Conservation (phyloP, 192 early-diverging fungal species). For the Entomortierella chlamydospora region DNA sequence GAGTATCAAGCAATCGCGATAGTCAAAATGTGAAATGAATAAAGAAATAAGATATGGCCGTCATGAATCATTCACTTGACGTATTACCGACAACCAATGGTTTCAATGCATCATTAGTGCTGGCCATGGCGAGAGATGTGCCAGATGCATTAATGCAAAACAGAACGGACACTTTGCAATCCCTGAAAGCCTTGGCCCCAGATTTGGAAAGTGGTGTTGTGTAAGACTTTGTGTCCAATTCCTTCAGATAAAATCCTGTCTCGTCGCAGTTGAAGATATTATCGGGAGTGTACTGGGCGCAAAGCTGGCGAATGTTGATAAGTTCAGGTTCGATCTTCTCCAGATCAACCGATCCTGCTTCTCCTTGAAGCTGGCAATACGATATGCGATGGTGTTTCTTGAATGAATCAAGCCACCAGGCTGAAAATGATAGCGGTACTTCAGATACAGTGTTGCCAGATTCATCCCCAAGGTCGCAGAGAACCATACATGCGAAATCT, state of each 20-base stretch:
- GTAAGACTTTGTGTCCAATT: conserved; percentile 10
- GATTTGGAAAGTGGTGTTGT: not conserved
- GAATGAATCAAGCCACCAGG: conserved; percentile 4
- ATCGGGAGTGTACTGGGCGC: not conserved
- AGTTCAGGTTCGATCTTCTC: conserved; percentile 3
- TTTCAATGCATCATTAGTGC: not conserved
- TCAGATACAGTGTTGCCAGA: not conserved
- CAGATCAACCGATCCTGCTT: conserved; percentile 10
- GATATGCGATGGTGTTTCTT: conserved; percentile 2
- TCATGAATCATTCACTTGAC: too few species aligned
- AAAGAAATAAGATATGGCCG: too few species aligned
- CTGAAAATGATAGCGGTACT: conserved; percentile 1
- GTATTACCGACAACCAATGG: conserved; percentile 25
- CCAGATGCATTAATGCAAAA: conserved; percentile 28
- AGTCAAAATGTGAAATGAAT: conserved; percentile 1
- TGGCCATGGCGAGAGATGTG: conserved; percentile 8
- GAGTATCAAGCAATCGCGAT: not conserved
- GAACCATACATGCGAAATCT: not conserved
- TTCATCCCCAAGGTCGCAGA: conserved; percentile 1
- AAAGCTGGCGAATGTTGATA: not conserved
- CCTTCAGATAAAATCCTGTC: conserved; percentile 14
- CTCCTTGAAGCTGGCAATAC: conserved; percentile 7
- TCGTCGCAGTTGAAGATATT: conserved; percentile 10
- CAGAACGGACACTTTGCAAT: conserved; percentile 2
- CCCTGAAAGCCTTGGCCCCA: conserved; percentile 12